These are phyloP conservation scores for Thelonectria discophora DNA, from an alignment of 2,329 filamentous ascomycete species.

Conservation along the genomic window DNA sequence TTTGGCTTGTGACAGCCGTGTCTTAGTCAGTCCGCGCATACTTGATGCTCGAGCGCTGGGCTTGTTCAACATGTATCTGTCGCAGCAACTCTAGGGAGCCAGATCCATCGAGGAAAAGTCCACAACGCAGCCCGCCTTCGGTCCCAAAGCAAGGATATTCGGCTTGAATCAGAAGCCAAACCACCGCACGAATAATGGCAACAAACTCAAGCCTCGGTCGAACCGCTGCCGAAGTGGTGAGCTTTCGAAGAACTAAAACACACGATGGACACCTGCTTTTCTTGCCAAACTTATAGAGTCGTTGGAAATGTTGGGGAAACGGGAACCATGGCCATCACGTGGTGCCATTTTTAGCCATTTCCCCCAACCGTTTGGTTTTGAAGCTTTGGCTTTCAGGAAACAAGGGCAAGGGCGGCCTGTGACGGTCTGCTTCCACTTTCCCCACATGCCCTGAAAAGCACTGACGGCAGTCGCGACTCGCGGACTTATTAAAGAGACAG, in stretches of 20 bases:
- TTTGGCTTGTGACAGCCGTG: conserved; percentile 40
- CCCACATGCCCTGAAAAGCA: conserved; percentile 5
- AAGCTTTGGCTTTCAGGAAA: too few relatives aligned
- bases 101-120: too few relatives aligned
- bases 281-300: background rate
- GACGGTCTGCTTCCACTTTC: too few relatives aligned
- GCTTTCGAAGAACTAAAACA: background rate
- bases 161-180: background rate
- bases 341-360: conserved; percentile 17
- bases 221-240: background rate
- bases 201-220: background rate
- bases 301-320: conserved; percentile 27
- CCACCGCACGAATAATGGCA: too few relatives aligned
- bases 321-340: conserved; percentile 28
- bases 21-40: conserved; percentile 23
- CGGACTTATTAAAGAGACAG: background rate
- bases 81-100: too few relatives aligned
- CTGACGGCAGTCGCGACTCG: conserved; percentile 6
- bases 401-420: too few relatives aligned
- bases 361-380: conserved; percentile 30
- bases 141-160: too few relatives aligned
- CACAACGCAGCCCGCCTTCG: too few relatives aligned
- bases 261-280: background rate
- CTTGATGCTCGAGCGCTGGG: too few relatives aligned
- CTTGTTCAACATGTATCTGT: too few relatives aligned